Evolutionary conservation across 176 grass and related monocot species (phyloP), one percentile per base, ranked within the genome.

Genomic region (Raddia distichophylla): DNA sequence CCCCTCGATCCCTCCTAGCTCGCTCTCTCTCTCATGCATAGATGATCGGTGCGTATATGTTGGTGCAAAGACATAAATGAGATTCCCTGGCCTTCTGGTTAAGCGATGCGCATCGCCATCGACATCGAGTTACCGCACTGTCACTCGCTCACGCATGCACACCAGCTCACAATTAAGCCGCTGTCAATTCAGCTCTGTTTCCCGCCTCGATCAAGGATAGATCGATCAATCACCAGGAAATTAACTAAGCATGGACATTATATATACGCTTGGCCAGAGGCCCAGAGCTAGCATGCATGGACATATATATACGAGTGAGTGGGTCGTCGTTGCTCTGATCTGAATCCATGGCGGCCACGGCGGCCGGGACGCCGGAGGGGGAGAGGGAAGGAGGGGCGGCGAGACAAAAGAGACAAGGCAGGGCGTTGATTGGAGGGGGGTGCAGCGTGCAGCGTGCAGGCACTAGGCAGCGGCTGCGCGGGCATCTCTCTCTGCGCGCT

Each of bases 321-420:
- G 37, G 4, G 37, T 2, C 2, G 37, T 40, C 3, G 37, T 27
- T 22, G 4, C n/a, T 5, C 19, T 18, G 13, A 14, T 5, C 19
- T 18, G 13, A 14, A 8, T 18, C 8, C 16, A n/a, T 40, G 2
- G 3, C 16, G 35, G 37, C 10, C 4, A 10, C 37, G 37, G 3
- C 37, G 37, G 37, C 37, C 37, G 45, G 17, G 44, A n/a, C 13
- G 67, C 18, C 43, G 35, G 7, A 67, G 37, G 15, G 14, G 64
- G 15, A 40, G 64, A 40, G 15, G 67, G 13, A 10, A 1, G 60
- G 49, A 3, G 37, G 65, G 7, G 17, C 40, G 53, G 64, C 82
- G 73, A 69, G 83, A 78, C 74, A 78, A 71, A 70, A 70, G 44
- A 53, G 74, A 85, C 74, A 52, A 47, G 74, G 22, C 80, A 82